Conservation (phyloP, 768 basidiomycete species). For the Paxillus involutus region DNA sequence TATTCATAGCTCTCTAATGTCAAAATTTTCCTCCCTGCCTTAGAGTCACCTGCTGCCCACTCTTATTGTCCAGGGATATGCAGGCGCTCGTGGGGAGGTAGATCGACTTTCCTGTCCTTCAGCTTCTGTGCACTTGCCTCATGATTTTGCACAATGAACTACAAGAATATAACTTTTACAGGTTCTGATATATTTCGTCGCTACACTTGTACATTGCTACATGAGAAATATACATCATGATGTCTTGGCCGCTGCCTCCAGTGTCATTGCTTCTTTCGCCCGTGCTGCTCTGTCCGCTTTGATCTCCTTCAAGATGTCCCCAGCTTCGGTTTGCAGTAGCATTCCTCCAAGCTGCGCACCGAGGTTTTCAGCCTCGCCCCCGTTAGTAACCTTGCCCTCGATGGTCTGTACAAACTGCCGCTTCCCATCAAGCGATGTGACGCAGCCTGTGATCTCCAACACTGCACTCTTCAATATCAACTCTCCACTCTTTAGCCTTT, state of each 20-base stretch:
- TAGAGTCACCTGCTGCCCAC: slow-evolving; percentile 71
- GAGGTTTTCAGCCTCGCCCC: slow-evolving; percentile 63
- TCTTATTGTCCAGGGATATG: slow-evolving; percentile 38
- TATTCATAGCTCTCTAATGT: slow-evolving; percentile 31
- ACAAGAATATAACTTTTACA: slow-evolving; percentile 20
- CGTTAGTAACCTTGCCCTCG: slow-evolving; percentile 47
- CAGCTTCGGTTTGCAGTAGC: slow-evolving; percentile 71
- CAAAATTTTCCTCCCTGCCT: slow-evolving; percentile 48
- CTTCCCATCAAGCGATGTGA: slow-evolving; percentile 79
- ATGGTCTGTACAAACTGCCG: slow-evolving; percentile 69
- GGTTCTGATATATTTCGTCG: not conserved
- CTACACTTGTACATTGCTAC: not conserved
- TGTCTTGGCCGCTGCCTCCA: slow-evolving; percentile 22
- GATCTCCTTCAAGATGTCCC: slow-evolving; percentile 80
- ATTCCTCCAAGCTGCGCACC: slow-evolving; percentile 66
- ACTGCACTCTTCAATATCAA: slow-evolving; percentile 30
- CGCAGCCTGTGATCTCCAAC: slow-evolving; percentile 74
- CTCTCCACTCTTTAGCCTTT: slow-evolving; percentile 32
- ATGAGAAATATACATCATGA: slow-evolving; percentile 1
- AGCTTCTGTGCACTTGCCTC: slow-evolving; percentile 14
- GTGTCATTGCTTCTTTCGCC: slow-evolving; percentile 40
- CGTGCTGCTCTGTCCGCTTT: slow-evolving; percentile 59
- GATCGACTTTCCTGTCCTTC: slow-evolving; percentile 38
- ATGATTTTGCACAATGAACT: slow-evolving; percentile 18
- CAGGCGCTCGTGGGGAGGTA: slow-evolving; percentile 75